These are phyloP conservation scores for Mucor saturninus DNA, from an alignment of 371 early-diverging fungal genomes.

Conservation along the genomic window DNA sequence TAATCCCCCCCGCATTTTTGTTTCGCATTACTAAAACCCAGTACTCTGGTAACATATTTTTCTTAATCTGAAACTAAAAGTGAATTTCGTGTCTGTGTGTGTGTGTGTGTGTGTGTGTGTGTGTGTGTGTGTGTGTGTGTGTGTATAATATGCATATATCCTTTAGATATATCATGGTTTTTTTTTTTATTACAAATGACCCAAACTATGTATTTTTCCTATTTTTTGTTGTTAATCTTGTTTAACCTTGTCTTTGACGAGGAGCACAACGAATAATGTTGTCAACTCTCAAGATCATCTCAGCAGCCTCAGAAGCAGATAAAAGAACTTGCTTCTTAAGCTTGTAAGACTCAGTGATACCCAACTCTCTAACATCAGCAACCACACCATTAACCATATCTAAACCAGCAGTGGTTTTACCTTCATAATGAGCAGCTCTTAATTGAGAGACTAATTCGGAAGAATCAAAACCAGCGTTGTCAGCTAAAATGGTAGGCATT, in stretches of 20 bases:
- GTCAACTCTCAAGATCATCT: constrained; percentile 99
- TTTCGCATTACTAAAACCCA: too few species aligned
- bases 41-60: too few species aligned
- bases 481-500: constrained; percentile 98
- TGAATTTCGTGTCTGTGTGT: too few species aligned
- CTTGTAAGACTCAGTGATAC: constrained; percentile 98
- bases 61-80: too few species aligned
- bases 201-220: too few species aligned
- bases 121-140: neutral
- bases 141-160: constrained; percentile 2
- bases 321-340: constrained; percentile 97
- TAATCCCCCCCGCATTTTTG: too few species aligned
- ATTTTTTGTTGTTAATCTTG: constrained; percentile 4
- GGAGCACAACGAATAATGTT: constrained; percentile 98
- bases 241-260: constrained; percentile 50
- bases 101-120: neutral
- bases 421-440: constrained; percentile 92
- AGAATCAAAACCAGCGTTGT: constrained; percentile 99
- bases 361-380: constrained; percentile 85
- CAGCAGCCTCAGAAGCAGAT: constrained; percentile 98
- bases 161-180: neutral
- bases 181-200: constrained; percentile 7
- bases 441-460: constrained; percentile 92
- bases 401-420: constrained; percentile 82
- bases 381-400: constrained; percentile 89